Evolutionary conservation across 768 basidiomycete genomes (phyloP).

Genomic region (Podaxis pistillaris): DNA sequence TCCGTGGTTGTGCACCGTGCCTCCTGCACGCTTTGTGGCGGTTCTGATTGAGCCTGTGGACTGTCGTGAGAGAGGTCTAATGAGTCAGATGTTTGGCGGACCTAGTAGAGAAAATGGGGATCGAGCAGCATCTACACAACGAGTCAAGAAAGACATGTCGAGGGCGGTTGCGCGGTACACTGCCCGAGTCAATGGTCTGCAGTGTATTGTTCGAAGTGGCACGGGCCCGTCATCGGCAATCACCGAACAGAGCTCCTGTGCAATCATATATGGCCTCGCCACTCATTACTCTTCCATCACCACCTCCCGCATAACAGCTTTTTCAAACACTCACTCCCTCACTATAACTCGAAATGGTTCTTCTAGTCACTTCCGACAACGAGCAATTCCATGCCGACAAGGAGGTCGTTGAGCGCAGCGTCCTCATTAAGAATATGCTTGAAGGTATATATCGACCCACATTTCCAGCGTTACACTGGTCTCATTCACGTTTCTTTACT

Average conservation of each 20-base stretch:
- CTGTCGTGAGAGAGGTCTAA: constrained; percentile 1
- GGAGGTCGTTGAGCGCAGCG: constrained; percentile 92
- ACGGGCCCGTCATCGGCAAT: constrained; percentile 34
- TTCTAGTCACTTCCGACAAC: constrained; percentile 92
- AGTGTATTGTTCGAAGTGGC: not conserved
- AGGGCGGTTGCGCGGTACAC: not conserved
- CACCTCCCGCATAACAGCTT: constrained; percentile 15
- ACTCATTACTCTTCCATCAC: constrained; percentile 22
- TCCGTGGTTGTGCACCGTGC: constrained; percentile 89
- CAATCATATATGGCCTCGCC: constrained; percentile 8
- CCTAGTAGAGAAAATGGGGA: constrained; percentile 54
- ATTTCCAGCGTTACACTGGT: constrained; percentile 12
- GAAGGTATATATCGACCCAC: constrained; percentile 62
- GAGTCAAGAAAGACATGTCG: constrained; percentile 49
- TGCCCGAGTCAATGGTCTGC: constrained; percentile 18
- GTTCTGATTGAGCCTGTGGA: constrained; percentile 68
- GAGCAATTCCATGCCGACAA: constrained; percentile 93
- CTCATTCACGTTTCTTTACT: constrained; percentile 16
- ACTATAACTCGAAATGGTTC: constrained; percentile 54
- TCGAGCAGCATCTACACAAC: constrained; percentile 32
- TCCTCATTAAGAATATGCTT: constrained; percentile 99
- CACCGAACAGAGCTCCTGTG: constrained; percentile 25
- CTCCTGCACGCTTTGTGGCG: constrained; percentile 96
- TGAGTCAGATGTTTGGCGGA: constrained; percentile 18
- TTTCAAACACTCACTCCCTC: constrained; percentile 2